These are phyloP conservation scores for Hordeum vulgare DNA, from an alignment of 176 grass and related monocot genomes.

Conservation along the genomic window MorexV3_pseudomolecules_assembly NC_058520.1:520721602-520722101, in stretches of 20 bases:
- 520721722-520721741: too few relatives aligned
- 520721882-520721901: not conserved
- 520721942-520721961: not conserved
- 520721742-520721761: too few relatives aligned
- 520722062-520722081: conserved; percentile 21
- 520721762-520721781: too few relatives aligned
- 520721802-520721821: not conserved
- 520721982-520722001: not conserved
- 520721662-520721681: not conserved
- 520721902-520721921: not conserved
- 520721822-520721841: too few relatives aligned
- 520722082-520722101: conserved; percentile 1
- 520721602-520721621: not conserved
- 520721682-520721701: too few relatives aligned
- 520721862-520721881: not conserved
- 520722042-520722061: conserved; percentile 26
- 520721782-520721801: not conserved
- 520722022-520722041: conserved; percentile 26
- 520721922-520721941: not conserved
- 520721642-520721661: not conserved
- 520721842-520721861: not conserved
- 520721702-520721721: too few relatives aligned
- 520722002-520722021: conserved; percentile 13
- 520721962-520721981: not conserved
- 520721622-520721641: not conserved